Evolutionary conservation across 228 moss, liverwort and hornwort genomes (phyloP).

Genomic region (Sphagnum magellanicum): DNA sequence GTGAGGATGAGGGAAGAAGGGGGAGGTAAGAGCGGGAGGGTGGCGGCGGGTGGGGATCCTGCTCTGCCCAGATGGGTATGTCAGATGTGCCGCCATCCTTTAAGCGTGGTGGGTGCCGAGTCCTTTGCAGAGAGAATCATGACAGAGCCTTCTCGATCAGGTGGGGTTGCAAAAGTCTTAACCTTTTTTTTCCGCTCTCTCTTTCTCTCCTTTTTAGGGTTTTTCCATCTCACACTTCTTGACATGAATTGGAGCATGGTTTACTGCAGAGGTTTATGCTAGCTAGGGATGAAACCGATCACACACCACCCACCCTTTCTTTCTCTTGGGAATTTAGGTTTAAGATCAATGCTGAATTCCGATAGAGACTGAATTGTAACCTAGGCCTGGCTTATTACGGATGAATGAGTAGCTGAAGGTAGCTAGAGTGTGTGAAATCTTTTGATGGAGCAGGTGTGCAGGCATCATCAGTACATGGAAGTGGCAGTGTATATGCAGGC

Average conservation of each 20-base stretch:
- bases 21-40: constrained; percentile 22
- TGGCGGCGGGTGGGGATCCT: constrained; percentile 52
- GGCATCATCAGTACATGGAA: constrained; percentile 74
- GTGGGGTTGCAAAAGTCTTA: constrained; percentile 9
- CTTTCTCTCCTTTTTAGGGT: too few species aligned
- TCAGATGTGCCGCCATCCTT: constrained; percentile 85
- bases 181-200: background rate
- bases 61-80: constrained; percentile 82
- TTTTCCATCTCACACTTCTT: too few species aligned
- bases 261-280: too few species aligned
- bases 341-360: background rate
- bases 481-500: constrained; percentile 76
- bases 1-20: constrained; percentile 22
- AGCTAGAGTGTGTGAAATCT: background rate
- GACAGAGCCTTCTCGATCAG: constrained; percentile 64
- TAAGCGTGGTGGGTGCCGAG: constrained; percentile 71
- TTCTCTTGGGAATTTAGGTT: background rate
- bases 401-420: too few species aligned
- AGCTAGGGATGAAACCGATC: too few species aligned
- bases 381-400: too few species aligned
- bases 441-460: constrained; percentile 40
- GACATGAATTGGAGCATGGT: too few species aligned
- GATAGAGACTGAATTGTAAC: too few species aligned
- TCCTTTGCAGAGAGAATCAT: constrained; percentile 69
- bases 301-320: background rate